A percentile compares a stretch with the other conserved stretches of the same genome.
These are phyloP conservation scores for Sclerotinia spermophila DNA, from an alignment of 2,329 filamentous ascomycete genomes.

Conservation along the genomic window DNA sequence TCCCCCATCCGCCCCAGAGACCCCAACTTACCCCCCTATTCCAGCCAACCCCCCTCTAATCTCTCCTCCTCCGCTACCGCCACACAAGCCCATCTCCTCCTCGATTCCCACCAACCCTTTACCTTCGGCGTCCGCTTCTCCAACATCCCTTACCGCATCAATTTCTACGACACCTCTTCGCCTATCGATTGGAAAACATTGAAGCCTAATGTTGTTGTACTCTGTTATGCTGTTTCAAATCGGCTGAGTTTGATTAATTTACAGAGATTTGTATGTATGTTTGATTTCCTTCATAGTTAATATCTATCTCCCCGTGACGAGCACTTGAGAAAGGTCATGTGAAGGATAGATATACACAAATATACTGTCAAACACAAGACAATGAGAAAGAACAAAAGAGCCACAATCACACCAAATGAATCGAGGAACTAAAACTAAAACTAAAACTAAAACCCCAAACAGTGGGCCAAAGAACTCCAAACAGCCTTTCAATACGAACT, in stretches of 20 bases:
- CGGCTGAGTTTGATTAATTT: constrained; percentile 56
- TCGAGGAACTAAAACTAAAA: background rate
- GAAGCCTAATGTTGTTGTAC: constrained; percentile 53
- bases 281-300: background rate
- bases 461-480: constrained; percentile 58
- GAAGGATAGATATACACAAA: background rate
- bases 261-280: constrained; percentile 49
- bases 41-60: constrained; percentile 35
- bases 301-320: background rate
- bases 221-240: constrained; percentile 61
- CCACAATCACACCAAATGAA: background rate
- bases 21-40: constrained; percentile 31
- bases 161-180: constrained; percentile 57
- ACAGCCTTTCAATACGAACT: constrained; percentile 47
- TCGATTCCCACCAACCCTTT: constrained; percentile 59
- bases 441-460: constrained; percentile 5
- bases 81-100: constrained; percentile 41
- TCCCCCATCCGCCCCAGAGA: background rate
- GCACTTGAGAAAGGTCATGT: background rate
- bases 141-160: constrained; percentile 48
- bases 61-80: constrained; percentile 37
- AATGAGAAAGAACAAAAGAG: background rate
- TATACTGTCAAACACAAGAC: background rate
- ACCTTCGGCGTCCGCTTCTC: constrained; percentile 51
- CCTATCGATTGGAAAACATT: constrained; percentile 58